Base-by-base conservation (phyloP, 2,329 filamentous ascomycete species). In the Ascochyta pisi region DNA sequence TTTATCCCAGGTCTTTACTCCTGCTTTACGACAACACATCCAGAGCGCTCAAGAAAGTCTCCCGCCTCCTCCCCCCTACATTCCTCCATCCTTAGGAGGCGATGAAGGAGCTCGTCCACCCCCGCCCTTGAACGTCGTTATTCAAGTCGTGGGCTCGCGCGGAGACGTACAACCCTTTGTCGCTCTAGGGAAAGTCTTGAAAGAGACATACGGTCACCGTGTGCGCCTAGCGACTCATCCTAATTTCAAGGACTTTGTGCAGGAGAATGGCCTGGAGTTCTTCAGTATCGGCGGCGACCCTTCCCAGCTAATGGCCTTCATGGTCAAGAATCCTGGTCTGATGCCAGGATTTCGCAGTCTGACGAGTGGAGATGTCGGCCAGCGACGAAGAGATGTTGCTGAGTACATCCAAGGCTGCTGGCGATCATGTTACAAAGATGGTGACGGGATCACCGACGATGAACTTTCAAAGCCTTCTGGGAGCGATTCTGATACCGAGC, bases 121-220 rank as follows among this genome's bases (percentile, higher is more conserved):
- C 54, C 44, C 53, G n/a, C 49, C 51, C 61, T 68, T 84, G 22
- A 84, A 84, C 50, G 79, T 84, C 39, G 81, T 84, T 4, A 83
- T 85, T 47, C 83, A 84, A 51, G 80, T 84, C 2, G 83, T 85
- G 1, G 81, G 81, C 13, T 78, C 74, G 5, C 75, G 81, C 22
- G 83, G 83, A 8, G 83, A 85, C 64, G 81, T 85, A 0, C 84
- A 87, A 54, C 84, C 84, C 0, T 87, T 87, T 50, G 74, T 87
- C 46, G 82, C 84, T 0, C 74, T 87, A 1, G 85, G 82, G 0
- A 79, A 77, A 33, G 77, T 79, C 12, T 66, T 86, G 0, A 70
- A 78, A 26, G 49, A 54, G 9, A 41, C 39, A 8, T 66, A 70
- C 31, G 66, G 67, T 3, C 69, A 73, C 56, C 62, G 69, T 16